Evolutionary conservation across 2,329 filamentous ascomycete species (phyloP).

Genomic region (Berkeleyomyces rouxiae): DNA sequence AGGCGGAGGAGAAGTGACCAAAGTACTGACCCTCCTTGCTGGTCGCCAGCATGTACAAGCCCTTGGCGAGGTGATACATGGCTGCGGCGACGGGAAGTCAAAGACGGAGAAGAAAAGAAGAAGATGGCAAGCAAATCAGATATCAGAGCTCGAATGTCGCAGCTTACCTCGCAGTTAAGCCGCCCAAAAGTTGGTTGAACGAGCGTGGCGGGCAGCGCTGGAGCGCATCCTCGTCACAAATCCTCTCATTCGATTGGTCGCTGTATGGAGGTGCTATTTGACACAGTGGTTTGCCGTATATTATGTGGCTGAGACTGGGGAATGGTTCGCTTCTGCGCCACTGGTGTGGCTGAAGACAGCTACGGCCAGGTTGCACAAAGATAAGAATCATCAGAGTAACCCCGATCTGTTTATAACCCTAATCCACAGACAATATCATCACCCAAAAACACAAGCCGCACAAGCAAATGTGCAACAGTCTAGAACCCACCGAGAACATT

Average conservation of each 20-base stretch:
- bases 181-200: too few species aligned
- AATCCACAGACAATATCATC: background rate
- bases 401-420: background rate
- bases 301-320: too few species aligned
- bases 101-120: background rate
- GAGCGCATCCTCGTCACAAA: too few species aligned
- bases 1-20: background rate
- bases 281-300: too few species aligned
- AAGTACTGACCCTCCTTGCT: constrained; percentile 69
- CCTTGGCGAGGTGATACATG: constrained; percentile 96
- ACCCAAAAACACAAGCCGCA: background rate
- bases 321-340: too few species aligned
- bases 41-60: constrained; percentile 84
- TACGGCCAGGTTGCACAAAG: background rate
- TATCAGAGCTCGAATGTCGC: too few species aligned
- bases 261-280: too few species aligned
- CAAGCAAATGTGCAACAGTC: background rate
- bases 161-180: too few species aligned
- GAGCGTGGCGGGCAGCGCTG: too few species aligned
- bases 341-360: too few species aligned
- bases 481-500: background rate
- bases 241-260: too few species aligned
- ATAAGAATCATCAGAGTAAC: background rate
- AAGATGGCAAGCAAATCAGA: background rate
- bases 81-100: background rate